Percentiles rank a stretch among this genome's conserved stretches.
Conservation (phyloP, 805 yeast species). For the Ogataea chonburiensis region DNA sequence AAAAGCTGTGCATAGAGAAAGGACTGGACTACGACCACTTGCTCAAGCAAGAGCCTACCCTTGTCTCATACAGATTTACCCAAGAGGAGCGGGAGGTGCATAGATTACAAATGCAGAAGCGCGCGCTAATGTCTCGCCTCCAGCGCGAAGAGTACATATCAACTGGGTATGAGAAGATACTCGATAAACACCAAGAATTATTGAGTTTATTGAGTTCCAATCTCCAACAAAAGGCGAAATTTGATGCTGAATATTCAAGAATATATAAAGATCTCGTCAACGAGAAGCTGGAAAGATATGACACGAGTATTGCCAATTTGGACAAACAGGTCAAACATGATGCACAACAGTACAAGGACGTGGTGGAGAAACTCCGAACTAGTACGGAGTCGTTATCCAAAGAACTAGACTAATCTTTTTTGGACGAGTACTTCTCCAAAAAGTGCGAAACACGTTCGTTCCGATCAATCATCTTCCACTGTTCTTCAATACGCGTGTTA, state of each 20-base stretch:
- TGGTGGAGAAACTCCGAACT: slow-evolving; percentile 9
- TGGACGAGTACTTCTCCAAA: slow-evolving; percentile 22
- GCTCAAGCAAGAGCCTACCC: not conserved
- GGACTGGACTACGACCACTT: slow-evolving; percentile 12
- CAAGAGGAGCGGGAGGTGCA: slow-evolving; percentile 20
- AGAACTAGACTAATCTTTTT: slow-evolving; percentile 8
- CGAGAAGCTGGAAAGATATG: slow-evolving; percentile 16
- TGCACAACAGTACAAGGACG: slow-evolving; percentile 10
- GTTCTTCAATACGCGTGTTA: slow-evolving; percentile 26
- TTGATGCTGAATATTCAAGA: slow-evolving; percentile 21
- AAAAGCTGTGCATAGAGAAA: slow-evolving; percentile 14
- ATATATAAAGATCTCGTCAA: slow-evolving; percentile 17
- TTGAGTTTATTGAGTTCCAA: slow-evolving; percentile 22
- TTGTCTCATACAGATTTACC: slow-evolving; percentile 2
- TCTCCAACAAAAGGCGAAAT: slow-evolving; percentile 16
- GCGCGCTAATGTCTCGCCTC: slow-evolving; percentile 29
- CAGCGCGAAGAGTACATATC: slow-evolving; percentile 36
- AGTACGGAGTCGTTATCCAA: slow-evolving; percentile 6
- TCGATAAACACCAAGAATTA: slow-evolving; percentile 31
- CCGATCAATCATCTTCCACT: slow-evolving; percentile 32
- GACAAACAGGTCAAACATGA: slow-evolving; percentile 9
- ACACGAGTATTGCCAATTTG: slow-evolving; percentile 14
- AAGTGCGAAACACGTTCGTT: slow-evolving; percentile 26
- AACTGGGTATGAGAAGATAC: slow-evolving; percentile 26
- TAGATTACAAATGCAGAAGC: slow-evolving; percentile 27